Base-by-base conservation (phyloP, 2,329 filamentous ascomycete genomes). In the Fusarium avenaceum region DNA sequence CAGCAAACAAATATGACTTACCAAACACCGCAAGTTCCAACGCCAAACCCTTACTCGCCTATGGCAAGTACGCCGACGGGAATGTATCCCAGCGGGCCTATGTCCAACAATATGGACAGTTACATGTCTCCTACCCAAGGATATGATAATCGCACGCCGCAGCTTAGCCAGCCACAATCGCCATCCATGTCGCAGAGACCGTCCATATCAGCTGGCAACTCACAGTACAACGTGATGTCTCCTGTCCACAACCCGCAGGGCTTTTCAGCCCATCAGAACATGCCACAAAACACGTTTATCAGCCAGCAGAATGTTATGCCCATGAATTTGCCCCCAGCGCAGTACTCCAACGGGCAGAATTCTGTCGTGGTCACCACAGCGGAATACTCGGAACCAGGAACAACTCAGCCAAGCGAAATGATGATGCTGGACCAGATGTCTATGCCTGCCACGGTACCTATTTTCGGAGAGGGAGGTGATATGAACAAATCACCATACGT, bases 391-490 rank as follows among this genome's bases (percentile, higher is more conserved):
- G 84, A 86, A 17, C 79, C 82, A 20, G 72, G 76, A 19, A 81
- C 83, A 20, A 81, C 84, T 39, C 75, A 82, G 22, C 56, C 81
- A 3, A 80, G 80, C 35, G 87, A 90, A 64, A 83, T 89, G 82
- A 85, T 89, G 79, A 79, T 88, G 55, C 74, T 90, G 19, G 87
- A 89, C 69, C 86, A 89, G 63, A 89, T 90, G 85, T 79, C 85
- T 43, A 85, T 86, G 74, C 84, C 85, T 17, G 90, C 88, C 57
- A 89, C 92, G 6, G 92, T 96, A 72, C 93, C 95, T 1, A 90
- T 97, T 26, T 97, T 97, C 78, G 93, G 93, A 17, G 90, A 87
- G 26, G 93, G 97, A 72, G 90, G 88, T 19, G 90, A 93, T 63
- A 73, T 87, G 40, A 94, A 92, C 71, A 92, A 95, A 58, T 97